These are phyloP conservation scores for Glycine soja DNA, from an alignment of 306 rosid species.

Conservation along the genomic window DNA sequence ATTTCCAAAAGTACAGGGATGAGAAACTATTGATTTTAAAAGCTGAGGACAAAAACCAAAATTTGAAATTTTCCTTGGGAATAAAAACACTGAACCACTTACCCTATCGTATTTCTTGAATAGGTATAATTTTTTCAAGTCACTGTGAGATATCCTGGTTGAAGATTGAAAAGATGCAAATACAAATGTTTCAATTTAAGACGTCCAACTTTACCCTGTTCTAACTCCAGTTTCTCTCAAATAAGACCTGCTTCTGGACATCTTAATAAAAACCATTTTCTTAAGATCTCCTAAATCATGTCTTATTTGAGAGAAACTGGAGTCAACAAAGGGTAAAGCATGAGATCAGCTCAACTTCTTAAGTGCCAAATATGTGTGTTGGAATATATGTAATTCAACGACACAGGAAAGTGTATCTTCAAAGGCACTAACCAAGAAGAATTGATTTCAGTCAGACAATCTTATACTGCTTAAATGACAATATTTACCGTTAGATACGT, in stretches of 20 bases:
- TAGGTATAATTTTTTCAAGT: neutral
- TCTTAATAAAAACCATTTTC: too few species aligned
- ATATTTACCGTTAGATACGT: neutral
- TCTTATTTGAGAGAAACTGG: conserved; percentile 7
- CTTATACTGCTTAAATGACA: neutral
- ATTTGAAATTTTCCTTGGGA: too few species aligned
- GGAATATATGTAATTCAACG: conserved; percentile 1
- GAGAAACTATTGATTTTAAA: too few species aligned
- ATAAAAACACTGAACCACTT: too few species aligned
- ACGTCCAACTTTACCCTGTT: neutral
- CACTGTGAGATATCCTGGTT: conserved; percentile 1
- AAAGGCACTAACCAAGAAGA: conserved; percentile 12
- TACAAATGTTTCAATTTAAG: conserved; percentile 11
- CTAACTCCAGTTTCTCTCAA: too few species aligned
- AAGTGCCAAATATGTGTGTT: neutral
- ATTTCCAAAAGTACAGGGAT: too few species aligned
- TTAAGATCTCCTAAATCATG: neutral
- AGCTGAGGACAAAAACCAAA: too few species aligned
- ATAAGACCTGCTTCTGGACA: too few species aligned
- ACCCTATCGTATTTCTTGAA: neutral
- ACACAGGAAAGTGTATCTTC: neutral
- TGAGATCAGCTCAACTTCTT: neutral
- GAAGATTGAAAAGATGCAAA: conserved; percentile 28
- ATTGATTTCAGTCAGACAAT: neutral
- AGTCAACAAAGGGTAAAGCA: neutral